Conservation (phyloP, 441 rosid species). For the Lagerstroemia fauriei region DNA sequence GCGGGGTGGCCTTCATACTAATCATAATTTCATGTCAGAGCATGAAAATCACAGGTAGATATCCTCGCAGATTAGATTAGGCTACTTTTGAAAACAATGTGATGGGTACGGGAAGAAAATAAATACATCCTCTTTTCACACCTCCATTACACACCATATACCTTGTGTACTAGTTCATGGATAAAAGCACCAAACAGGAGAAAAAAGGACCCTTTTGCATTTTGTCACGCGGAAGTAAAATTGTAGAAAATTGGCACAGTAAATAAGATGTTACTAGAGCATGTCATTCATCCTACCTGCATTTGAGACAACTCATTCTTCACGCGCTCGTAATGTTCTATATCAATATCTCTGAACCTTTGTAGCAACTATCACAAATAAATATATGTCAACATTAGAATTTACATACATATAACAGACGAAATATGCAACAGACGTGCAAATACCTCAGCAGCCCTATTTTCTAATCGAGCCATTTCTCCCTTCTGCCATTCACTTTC, state of each 20-base stretch:
- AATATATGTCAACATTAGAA: conserved; percentile 25
- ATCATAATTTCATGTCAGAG: not conserved
- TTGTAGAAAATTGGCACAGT: not conserved
- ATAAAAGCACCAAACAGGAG: not conserved
- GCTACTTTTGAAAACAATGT: not conserved
- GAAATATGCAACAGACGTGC: conserved; percentile 20
- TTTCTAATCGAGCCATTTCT: conserved; percentile 65
- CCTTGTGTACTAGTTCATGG: not conserved
- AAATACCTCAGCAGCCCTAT: conserved; percentile 72
- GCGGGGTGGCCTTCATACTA: not conserved
- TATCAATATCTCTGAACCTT: conserved; percentile 64
- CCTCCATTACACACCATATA: not conserved
- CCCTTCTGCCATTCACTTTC: conserved; percentile 64
- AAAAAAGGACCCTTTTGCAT: not conserved
- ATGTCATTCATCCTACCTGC: conserved; percentile 50
- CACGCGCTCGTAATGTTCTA: conserved; percentile 72
- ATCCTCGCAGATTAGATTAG: not conserved
- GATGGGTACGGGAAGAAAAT: not conserved
- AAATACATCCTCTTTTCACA: not conserved
- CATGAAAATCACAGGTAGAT: not conserved
- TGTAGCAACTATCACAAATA: conserved; percentile 60
- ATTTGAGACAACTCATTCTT: conserved; percentile 61
- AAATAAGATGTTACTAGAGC: not conserved
- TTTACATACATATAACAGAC: conserved; percentile 17
- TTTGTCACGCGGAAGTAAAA: not conserved